phyloP scores from a whole-genome alignment of 257 asterid species.

The Linderniella brevidens region DNA sequence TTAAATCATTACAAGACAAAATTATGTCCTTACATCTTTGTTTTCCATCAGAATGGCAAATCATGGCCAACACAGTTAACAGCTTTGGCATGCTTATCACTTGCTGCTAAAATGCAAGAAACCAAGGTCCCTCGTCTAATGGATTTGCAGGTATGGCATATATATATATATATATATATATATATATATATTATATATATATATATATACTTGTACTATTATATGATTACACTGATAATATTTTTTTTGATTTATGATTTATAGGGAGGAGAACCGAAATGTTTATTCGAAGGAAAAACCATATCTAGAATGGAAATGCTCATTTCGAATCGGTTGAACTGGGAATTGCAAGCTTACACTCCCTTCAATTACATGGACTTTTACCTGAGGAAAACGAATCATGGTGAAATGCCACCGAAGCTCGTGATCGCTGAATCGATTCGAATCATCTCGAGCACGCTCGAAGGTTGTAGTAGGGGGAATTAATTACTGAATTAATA shows the following conservation, averaged over 20 bases:
- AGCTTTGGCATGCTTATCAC: constrained; percentile 58
- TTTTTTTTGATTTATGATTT: not conserved
- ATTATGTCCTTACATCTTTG: constrained; percentile 3
- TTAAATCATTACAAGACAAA: not conserved
- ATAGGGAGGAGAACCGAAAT: constrained; percentile 38
- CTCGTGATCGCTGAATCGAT: constrained; percentile 22
- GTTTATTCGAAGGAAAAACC: constrained; percentile 37
- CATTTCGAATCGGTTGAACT: constrained; percentile 31
- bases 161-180: not conserved
- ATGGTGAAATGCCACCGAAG: constrained; percentile 13
- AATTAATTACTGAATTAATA: not conserved
- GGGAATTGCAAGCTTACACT: constrained; percentile 59
- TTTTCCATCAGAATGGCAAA: constrained; percentile 25
- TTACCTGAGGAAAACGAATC: constrained; percentile 35
- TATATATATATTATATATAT: not conserved
- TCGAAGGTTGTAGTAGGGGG: constrained; percentile 34
- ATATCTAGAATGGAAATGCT: constrained; percentile 59
- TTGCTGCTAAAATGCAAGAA: constrained; percentile 70
- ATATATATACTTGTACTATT: not conserved
- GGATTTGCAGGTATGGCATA: constrained; percentile 39
- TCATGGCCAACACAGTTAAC: constrained; percentile 42
- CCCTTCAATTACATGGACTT: constrained; percentile 43
- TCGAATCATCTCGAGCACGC: constrained; percentile 29
- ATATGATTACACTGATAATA: not conserved
- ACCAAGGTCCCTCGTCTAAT: constrained; percentile 26